Conservation (phyloP, 2,329 filamentous ascomycete genomes). For the Talaromyces sp. region DNA sequence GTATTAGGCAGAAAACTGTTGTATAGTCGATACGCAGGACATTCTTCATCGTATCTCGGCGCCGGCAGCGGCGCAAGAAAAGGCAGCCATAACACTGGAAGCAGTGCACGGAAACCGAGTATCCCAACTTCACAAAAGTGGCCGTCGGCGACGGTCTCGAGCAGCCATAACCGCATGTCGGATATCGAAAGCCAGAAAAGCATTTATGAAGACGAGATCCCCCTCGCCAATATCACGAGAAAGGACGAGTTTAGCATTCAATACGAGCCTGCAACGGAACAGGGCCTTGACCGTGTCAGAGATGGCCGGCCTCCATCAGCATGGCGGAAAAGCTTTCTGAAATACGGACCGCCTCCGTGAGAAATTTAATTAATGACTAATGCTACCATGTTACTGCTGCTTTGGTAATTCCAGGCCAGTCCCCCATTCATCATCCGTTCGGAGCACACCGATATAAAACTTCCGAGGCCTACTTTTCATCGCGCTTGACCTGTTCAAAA, state of each 20-base stretch:
- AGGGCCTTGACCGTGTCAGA: neutral
- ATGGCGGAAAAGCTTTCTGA: constrained; percentile 7
- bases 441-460: neutral
- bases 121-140: neutral
- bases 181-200: constrained; percentile 11
- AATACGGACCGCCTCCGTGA: constrained; percentile 1
- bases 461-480: neutral
- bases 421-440: neutral
- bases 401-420: neutral
- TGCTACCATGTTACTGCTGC: neutral
- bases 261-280: constrained; percentile 3
- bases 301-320: constrained; percentile 2
- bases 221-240: constrained; percentile 4
- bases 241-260: constrained; percentile 7
- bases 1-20: constrained; percentile 8
- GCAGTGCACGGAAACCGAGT: neutral
- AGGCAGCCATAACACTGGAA: neutral
- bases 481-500: constrained; percentile 57
- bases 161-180: neutral
- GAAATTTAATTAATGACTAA: neutral
- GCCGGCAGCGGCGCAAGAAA: neutral
- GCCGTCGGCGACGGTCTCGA: neutral
- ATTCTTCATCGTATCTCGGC: constrained; percentile 1
- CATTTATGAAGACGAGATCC: constrained; percentile 1
- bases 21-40: neutral